These are phyloP conservation scores for Blastobotrys arbuscula DNA, from an alignment of 1,139 yeast species.

Conservation along the genomic window DNA sequence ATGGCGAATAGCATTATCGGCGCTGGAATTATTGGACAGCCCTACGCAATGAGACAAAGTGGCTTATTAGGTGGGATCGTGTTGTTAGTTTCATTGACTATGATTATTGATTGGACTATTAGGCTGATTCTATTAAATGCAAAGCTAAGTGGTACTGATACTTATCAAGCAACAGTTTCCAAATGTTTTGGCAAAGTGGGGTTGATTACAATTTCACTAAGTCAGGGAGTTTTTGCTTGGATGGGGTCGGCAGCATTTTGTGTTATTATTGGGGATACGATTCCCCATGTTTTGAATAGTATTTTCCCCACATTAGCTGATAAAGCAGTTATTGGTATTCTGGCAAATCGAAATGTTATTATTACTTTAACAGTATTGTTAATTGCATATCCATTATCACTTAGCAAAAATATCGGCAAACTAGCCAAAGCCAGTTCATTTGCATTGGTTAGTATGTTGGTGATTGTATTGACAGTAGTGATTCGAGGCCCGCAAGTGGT, in stretches of 20 bases:
- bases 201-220: conserved; percentile 55
- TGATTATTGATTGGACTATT: conserved; percentile 83
- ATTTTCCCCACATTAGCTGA: conserved; percentile 49
- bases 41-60: conserved; percentile 76
- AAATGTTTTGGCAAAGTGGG: conserved; percentile 76
- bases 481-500: conserved; percentile 64
- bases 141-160: conserved; percentile 63
- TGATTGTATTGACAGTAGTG: conserved; percentile 70
- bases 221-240: conserved; percentile 85
- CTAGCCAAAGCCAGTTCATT: conserved; percentile 84
- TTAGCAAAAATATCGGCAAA: conserved; percentile 75
- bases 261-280: conserved; percentile 90
- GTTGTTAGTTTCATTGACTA: conserved; percentile 53
- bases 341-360: conserved; percentile 61
- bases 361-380: conserved; percentile 64
- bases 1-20: conserved; percentile 92
- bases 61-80: conserved; percentile 74
- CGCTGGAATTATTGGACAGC: conserved; percentile 93
- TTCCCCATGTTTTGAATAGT: conserved; percentile 80
- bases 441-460: conserved; percentile 77
- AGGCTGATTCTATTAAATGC: conserved; percentile 76
- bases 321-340: conserved; percentile 41
- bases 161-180: conserved; percentile 83
- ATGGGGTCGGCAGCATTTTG: conserved; percentile 96
- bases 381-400: conserved; percentile 76